Evolutionary conservation across 345 rosid species (phyloP).

Genomic region (Turritis glabra): DNA sequence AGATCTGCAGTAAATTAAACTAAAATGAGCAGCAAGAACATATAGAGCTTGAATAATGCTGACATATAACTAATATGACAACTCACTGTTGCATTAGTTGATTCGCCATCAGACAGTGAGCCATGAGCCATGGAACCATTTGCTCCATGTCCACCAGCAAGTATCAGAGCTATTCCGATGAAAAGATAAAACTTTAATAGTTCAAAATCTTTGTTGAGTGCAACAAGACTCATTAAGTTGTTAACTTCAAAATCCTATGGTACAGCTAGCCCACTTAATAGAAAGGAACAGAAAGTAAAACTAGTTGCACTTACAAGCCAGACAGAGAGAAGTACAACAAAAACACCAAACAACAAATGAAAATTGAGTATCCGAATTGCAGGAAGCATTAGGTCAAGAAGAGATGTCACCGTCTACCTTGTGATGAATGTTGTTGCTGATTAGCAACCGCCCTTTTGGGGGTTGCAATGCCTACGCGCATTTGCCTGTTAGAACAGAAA

Average conservation of each 20-base stretch:
- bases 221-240: not conserved
- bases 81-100: slow-evolving; percentile 86
- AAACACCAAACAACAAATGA: not conserved
- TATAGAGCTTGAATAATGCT: not conserved
- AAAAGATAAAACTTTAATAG: slow-evolving; percentile 6
- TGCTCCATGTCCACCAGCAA: slow-evolving; percentile 81
- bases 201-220: slow-evolving; percentile 22
- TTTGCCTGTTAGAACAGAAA: slow-evolving; percentile 84
- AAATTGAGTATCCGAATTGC: not conserved
- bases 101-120: slow-evolving; percentile 67
- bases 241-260: not conserved
- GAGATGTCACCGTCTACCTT: too few relatives aligned
- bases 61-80: slow-evolving; percentile 12
- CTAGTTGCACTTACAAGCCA: too few relatives aligned
- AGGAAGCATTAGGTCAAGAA: too few relatives aligned
- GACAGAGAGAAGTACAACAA: not conserved
- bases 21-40: slow-evolving; percentile 14
- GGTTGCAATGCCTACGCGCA: slow-evolving; percentile 89
- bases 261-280: not conserved
- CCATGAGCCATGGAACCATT: slow-evolving; percentile 63
- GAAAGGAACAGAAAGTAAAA: not conserved
- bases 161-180: slow-evolving; percentile 57
- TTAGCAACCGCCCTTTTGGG: slow-evolving; percentile 81
- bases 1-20: slow-evolving; percentile 57
- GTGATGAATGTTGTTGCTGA: slow-evolving; percentile 89